phyloP scores from a whole-genome alignment of 2,329 filamentous ascomycete genomes.

The Whalleya microplaca region DNA sequence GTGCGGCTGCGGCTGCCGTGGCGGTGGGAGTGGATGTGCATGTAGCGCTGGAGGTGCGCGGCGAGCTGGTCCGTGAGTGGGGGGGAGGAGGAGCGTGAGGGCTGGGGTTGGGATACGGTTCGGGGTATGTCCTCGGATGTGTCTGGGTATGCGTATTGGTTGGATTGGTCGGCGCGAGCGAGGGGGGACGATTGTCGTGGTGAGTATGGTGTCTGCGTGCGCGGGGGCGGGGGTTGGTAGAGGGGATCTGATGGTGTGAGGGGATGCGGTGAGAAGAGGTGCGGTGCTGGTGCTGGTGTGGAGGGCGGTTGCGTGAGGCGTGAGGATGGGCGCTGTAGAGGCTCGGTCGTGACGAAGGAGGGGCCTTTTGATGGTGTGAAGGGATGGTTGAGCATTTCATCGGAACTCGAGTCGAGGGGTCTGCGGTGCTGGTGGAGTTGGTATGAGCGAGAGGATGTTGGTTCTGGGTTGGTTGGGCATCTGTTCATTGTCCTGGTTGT shows the following conservation, averaged over 20 bases:
- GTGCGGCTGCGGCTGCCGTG: constrained; percentile 17
- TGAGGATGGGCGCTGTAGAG: constrained; percentile 45
- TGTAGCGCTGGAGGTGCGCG: constrained; percentile 22
- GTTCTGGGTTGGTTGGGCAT: constrained; percentile 19
- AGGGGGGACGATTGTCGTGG: constrained; percentile 10
- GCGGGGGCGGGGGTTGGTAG: neutral
- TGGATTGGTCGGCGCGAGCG: neutral
- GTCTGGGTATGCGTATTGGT: neutral
- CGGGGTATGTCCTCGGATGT: neutral
- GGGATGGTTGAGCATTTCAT: constrained; percentile 3
- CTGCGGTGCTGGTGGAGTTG: neutral
- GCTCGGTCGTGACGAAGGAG: constrained; percentile 43
- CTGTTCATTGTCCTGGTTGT: constrained; percentile 5
- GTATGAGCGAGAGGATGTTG: neutral
- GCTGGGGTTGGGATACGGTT: no score
- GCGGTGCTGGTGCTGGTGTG: neutral
- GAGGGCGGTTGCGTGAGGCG: constrained; percentile 25
- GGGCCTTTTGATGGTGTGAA: constrained; percentile 24
- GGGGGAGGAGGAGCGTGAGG: constrained; percentile 23
- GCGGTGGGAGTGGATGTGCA: neutral
- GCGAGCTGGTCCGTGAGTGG: constrained; percentile 22
- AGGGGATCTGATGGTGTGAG: neutral
- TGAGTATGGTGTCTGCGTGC: constrained; percentile 7
- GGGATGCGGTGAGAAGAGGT: neutral
- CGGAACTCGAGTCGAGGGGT: neutral